These are phyloP conservation scores for Martensiomyces pterosporus DNA, from an alignment of 192 early-diverging fungal genomes.

Conservation along the genomic window DNA sequence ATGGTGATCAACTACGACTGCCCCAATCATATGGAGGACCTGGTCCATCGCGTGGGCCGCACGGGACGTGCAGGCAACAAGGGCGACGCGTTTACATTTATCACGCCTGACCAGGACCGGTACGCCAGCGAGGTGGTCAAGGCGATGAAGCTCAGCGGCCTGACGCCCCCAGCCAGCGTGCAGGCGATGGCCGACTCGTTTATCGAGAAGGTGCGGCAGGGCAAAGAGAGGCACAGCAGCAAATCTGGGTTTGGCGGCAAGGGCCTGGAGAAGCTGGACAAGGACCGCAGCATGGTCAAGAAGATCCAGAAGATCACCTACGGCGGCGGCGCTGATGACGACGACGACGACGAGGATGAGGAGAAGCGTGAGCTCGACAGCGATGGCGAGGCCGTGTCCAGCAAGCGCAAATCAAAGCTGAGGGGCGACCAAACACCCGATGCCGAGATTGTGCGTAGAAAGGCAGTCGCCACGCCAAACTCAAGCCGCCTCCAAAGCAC, in stretches of 20 bases:
- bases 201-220: conserved; percentile 33
- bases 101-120: conserved; percentile 89
- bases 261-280: conserved; percentile 90
- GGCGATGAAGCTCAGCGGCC: conserved; percentile 76
- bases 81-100: conserved; percentile 94
- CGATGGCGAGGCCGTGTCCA: conserved; percentile 40
- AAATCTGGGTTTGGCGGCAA: conserved; percentile 90
- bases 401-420: conserved; percentile 10
- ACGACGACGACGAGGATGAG: conserved; percentile 63
- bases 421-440: background rate
- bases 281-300: conserved; percentile 84
- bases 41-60: conserved; percentile 96
- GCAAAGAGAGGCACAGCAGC: conserved; percentile 19
- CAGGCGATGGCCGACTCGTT: conserved; percentile 69
- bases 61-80: conserved; percentile 98
- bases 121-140: conserved; percentile 90
- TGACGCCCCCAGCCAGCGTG: conserved; percentile 70
- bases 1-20: conserved; percentile 96
- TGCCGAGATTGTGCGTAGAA: conserved; percentile 4
- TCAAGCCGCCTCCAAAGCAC: no score
- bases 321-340: conserved; percentile 61
- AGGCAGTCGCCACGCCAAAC: conserved; percentile 57
- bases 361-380: conserved; percentile 52
- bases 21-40: conserved; percentile 98
- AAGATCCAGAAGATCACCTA: conserved; percentile 87